Evolutionary conservation across 495 filamentous ascomycete genomes (phyloP).

Genomic region (Neurospora africana): DNA sequence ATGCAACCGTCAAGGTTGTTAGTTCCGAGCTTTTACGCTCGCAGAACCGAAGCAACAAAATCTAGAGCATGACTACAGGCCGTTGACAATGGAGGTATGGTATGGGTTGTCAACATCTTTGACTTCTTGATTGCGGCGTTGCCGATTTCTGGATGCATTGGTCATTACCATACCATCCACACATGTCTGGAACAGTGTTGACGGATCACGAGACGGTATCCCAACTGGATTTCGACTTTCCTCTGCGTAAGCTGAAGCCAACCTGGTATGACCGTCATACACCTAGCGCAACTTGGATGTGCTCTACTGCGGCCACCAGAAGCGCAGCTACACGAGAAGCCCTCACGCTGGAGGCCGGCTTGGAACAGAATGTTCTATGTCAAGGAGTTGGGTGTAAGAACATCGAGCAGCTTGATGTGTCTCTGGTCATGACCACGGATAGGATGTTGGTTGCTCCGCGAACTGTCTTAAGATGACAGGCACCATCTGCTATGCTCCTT

Average conservation of each 20-base stretch:
- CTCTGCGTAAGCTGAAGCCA: neutral
- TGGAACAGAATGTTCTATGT: neutral
- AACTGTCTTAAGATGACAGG: neutral
- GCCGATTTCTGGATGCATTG: neutral
- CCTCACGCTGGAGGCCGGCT: neutral
- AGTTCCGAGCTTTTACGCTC: neutral
- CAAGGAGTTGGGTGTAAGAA: neutral
- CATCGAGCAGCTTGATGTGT: neutral
- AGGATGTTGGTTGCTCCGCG: neutral
- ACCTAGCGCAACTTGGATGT: neutral
- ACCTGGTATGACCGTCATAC: neutral
- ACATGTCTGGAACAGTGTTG: no score
- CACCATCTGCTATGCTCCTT: neutral
- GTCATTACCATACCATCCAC: neutral
- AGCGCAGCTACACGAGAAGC: neutral
- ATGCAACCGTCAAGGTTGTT: neutral
- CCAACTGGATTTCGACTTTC: neutral
- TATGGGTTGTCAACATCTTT: neutral
- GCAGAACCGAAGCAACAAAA: neutral
- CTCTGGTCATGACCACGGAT: neutral
- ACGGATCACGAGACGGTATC: no score
- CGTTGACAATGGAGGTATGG: neutral
- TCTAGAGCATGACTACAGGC: neutral
- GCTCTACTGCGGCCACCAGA: neutral
- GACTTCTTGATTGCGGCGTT: neutral